A percentile compares a stretch with the other conserved stretches of the same genome.
Evolutionary conservation across 495 filamentous ascomycete genomes (phyloP).

Genomic region (Hyaloscypha finlandica): DNA sequence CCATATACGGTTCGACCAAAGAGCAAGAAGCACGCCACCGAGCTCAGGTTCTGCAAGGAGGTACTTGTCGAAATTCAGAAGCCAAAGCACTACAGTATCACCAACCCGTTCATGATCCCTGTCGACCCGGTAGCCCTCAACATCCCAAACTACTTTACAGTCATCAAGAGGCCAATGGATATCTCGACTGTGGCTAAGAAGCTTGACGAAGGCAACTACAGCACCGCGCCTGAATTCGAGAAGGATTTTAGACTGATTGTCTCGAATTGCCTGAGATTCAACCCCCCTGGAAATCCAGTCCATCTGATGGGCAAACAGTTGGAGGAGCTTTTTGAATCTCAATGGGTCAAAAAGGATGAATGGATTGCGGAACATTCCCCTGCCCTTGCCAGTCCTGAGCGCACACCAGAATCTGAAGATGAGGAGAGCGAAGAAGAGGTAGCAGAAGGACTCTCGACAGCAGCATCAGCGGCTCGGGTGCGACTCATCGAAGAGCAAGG

Average conservation of each 20-base stretch:
- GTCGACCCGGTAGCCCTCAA: conserved; percentile 94
- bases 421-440: conserved; percentile 58
- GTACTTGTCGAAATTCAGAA: conserved; percentile 78
- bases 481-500: conserved; percentile 57
- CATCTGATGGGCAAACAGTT: conserved; percentile 68
- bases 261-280: conserved; percentile 90
- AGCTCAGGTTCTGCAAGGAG: conserved; percentile 87
- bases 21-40: conserved; percentile 89
- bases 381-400: conserved; percentile 44
- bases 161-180: conserved; percentile 98
- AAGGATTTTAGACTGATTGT: conserved; percentile 80
- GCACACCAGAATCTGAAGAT: conserved; percentile 66
- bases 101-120: conserved; percentile 72
- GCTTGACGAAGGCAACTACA: conserved; percentile 78
- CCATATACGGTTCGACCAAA: conserved; percentile 78
- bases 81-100: conserved; percentile 63
- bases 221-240: conserved; percentile 82
- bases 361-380: conserved; percentile 78
- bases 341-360: conserved; percentile 71
- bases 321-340: conserved; percentile 68
- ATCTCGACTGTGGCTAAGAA: conserved; percentile 75
- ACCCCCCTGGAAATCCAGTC: conserved; percentile 75
- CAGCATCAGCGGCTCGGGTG: conserved; percentile 6
- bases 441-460: neutral
- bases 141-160: conserved; percentile 88